Conservation (phyloP, 352 stramenopile genomes). For the Pythium aquatile region DNA sequence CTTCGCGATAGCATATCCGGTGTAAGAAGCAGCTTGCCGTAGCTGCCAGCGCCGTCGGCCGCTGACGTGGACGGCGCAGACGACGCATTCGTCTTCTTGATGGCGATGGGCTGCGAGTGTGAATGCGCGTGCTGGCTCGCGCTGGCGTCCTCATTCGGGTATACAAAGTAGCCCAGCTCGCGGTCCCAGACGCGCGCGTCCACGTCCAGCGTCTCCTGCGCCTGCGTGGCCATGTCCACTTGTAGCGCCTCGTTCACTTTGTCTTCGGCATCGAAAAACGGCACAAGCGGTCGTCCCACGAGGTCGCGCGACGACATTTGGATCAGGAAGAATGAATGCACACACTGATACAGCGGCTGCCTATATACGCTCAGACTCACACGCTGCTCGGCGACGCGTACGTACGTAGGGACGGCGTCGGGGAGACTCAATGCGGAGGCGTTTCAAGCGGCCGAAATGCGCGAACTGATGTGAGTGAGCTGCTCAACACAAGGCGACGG, state of each 20-base stretch:
- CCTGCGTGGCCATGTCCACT: slow-evolving; percentile 33
- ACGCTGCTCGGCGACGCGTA: neutral
- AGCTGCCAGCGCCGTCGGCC: slow-evolving; percentile 24
- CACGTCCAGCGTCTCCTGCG: slow-evolving; percentile 63
- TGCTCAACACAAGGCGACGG: neutral
- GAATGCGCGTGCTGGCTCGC: neutral
- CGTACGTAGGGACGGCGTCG: neutral
- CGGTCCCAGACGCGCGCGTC: slow-evolving; percentile 86
- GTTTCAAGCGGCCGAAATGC: slow-evolving; percentile 1
- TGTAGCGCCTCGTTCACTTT: slow-evolving; percentile 70
- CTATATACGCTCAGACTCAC: neutral
- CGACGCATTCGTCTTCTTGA: slow-evolving; percentile 11
- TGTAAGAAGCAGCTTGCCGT: slow-evolving; percentile 52
- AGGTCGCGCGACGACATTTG: slow-evolving; percentile 30
- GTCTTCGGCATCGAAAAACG: slow-evolving; percentile 72
- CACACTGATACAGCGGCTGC: neutral
- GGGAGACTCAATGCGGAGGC: neutral
- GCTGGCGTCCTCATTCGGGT: slow-evolving; percentile 40
- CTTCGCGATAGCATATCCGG: slow-evolving; percentile 72
- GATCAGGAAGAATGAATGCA: neutral
- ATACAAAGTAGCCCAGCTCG: slow-evolving; percentile 82
- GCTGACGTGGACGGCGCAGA: neutral
- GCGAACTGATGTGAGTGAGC: slow-evolving; percentile 1
- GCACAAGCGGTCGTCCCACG: slow-evolving; percentile 67
- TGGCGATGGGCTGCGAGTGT: slow-evolving; percentile 30